Conservation (phyloP, 139 green algal species). For the Chlorella sorokiniana region DNA sequence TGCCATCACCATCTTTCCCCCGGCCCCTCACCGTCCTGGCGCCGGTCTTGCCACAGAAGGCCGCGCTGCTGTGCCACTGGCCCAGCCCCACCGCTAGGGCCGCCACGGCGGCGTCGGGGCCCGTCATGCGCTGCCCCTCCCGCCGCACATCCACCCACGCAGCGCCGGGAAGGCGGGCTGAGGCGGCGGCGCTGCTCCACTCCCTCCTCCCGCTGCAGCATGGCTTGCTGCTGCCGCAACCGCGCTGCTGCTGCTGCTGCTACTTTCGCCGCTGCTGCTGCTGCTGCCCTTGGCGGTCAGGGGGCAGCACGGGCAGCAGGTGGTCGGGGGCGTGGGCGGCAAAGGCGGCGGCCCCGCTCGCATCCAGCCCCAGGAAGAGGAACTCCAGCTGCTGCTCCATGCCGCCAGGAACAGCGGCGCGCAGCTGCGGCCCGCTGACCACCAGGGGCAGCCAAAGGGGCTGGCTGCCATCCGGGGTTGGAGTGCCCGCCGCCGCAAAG, state of each 20-base stretch:
- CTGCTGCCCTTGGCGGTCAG: background rate
- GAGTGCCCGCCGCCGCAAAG: conserved; percentile 1
- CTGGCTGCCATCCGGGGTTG: background rate
- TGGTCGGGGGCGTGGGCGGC: conserved; percentile 1
- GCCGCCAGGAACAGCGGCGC: background rate
- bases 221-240: background rate
- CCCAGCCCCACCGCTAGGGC: conserved; percentile 55
- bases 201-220: no score
- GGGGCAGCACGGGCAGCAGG: conserved; percentile 25
- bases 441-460: conserved; percentile 1
- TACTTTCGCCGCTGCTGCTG: background rate
- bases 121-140: conserved; percentile 48
- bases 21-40: background rate
- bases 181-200: background rate
- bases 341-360: conserved; percentile 36
- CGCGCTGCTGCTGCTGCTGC: background rate
- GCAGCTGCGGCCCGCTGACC: background rate
- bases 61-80: conserved; percentile 48
- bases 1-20: no score
- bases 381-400: background rate
- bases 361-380: conserved; percentile 31
- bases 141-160: conserved; percentile 40
- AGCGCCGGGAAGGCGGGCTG: conserved; percentile 26
- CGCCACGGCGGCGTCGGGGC: conserved; percentile 59
- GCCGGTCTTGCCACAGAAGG: conserved; percentile 49